Evolutionary conservation across 1,139 yeast species (phyloP), one percentile per base, ranked within the genome.

Genomic region (Magnusiomyces suaveolens): DNA sequence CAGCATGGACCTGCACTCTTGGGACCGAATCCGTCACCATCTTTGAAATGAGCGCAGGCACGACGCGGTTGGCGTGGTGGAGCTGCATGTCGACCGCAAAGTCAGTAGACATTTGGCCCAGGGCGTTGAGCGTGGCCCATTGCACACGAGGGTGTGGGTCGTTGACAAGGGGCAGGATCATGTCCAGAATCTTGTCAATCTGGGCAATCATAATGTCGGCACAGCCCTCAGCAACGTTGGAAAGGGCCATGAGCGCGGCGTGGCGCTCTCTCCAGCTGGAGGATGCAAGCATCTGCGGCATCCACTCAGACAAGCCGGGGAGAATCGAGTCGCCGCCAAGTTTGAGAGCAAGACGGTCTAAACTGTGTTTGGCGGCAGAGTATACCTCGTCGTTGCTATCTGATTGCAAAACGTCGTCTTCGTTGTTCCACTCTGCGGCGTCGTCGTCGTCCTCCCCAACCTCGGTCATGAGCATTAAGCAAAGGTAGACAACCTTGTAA

Each of bases 81-180:
- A 84, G 78, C 73, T 92, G 97, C 59, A 92, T 85, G 24, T 79
- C 76, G 62, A 87, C 95, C 3, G 97, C 92, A 72, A 92, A 89
- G 72, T 92, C 98, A 0, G 98, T 92, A n/a, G 96, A 87, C 73
- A 94, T 87, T 74, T 92, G 98, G 52, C 98, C 98, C 60, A 92
- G 75, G 0, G 97, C 96, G 68, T 92, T 92, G 73, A 97, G 90
- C 60, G 96, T 85, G 43, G 97, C 96, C 75, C 90, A 92, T 67
- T 92, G 97, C 49, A 94, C 98, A 69, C 98, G 81, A 60, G 96
- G 84, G 64, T 92, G 97, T 2, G 79, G 79, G 69, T 92, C 97
- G 52, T 82, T 75, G 58, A 92, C 76, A 21, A 86, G 74, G 2
- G 97, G 97, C 62, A 89, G 70, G 47, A 92, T 83, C 80, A 92